A percentile compares a stretch with the other conserved stretches of the same genome.
Evolutionary conservation across 345 rosid genomes (phyloP).

Genomic region (Psidium guajava): DNA sequence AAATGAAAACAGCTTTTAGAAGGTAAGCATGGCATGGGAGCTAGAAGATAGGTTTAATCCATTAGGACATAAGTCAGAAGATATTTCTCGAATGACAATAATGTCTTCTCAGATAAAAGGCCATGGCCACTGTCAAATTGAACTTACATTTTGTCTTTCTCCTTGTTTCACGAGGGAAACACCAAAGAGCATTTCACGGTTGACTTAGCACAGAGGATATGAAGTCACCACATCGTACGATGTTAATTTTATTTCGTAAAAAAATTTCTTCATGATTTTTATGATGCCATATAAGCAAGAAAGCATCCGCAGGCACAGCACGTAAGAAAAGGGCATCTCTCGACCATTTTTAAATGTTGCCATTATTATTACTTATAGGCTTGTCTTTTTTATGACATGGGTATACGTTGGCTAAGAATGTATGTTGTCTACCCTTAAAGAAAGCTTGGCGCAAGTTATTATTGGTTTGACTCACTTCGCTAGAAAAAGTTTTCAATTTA

Average conservation of each 20-base stretch:
- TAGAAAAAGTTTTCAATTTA: no score
- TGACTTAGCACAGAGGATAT: no score
- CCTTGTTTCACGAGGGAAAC: no score
- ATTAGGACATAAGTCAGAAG: neutral
- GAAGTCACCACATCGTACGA: no score
- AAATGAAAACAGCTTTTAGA: neutral
- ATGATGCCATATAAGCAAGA: neutral
- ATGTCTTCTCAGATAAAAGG: neutral
- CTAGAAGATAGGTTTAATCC: neutral
- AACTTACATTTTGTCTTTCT: no score
- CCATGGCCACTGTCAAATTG: neutral
- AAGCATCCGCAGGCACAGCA: neutral
- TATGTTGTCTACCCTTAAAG: no score
- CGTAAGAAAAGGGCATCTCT: neutral
- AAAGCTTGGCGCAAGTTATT: no score
- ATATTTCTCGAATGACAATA: no score
- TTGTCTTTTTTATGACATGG: no score
- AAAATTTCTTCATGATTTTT: neutral
- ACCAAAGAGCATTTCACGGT: no score
- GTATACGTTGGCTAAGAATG: no score
- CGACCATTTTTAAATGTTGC: neutral
- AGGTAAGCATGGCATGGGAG: neutral
- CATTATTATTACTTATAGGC: neutral
- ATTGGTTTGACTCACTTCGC: no score
- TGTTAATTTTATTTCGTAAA: neutral